Evolutionary conservation across 2,329 filamentous ascomycete genomes (phyloP).

Genomic region (Fusarium agapanthi): DNA sequence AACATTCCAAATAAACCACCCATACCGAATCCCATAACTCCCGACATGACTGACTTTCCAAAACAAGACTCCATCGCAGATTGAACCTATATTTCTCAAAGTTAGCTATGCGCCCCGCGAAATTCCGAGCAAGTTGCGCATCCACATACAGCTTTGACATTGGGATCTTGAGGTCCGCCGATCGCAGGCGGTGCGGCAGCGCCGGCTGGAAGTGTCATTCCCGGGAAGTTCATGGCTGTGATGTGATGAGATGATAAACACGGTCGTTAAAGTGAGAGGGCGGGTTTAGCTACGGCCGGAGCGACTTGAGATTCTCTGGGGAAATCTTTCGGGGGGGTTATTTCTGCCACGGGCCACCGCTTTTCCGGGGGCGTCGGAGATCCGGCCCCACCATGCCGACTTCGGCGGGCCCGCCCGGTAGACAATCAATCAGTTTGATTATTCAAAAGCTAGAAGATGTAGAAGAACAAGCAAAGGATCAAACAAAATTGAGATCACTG

Average conservation of each 20-base stretch:
- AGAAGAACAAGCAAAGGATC: not conserved
- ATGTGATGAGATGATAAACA: not conserved
- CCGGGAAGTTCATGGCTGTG: slow-evolving; percentile 52
- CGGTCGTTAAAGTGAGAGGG: slow-evolving; percentile 17
- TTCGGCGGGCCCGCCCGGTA: slow-evolving; percentile 13
- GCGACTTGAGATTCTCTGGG: slow-evolving; percentile 15
- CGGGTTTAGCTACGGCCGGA: slow-evolving; percentile 27
- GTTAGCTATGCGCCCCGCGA: slow-evolving; percentile 5
- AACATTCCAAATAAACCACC: slow-evolving; percentile 96
- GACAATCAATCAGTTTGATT: no score
- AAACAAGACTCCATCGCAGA: slow-evolving; percentile 90
- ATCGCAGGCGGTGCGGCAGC: slow-evolving; percentile 36
- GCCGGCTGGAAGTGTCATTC: slow-evolving; percentile 40
- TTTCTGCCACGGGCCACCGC: slow-evolving; percentile 55
- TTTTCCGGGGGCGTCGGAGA: slow-evolving; percentile 27
- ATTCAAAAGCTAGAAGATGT: not conserved
- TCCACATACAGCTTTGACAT: slow-evolving; percentile 58
- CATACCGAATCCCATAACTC: slow-evolving; percentile 92
- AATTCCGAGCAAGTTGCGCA: not conserved
- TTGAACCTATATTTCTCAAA: slow-evolving; percentile 71
- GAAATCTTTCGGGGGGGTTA: slow-evolving; percentile 43
- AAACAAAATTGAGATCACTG: not conserved
- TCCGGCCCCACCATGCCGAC: slow-evolving; percentile 37
- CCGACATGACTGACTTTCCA: slow-evolving; percentile 87
- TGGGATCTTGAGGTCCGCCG: slow-evolving; percentile 57